These are phyloP conservation scores for Erodium maritimum DNA, from an alignment of 345 rosid species.

Conservation along the genomic window DNA sequence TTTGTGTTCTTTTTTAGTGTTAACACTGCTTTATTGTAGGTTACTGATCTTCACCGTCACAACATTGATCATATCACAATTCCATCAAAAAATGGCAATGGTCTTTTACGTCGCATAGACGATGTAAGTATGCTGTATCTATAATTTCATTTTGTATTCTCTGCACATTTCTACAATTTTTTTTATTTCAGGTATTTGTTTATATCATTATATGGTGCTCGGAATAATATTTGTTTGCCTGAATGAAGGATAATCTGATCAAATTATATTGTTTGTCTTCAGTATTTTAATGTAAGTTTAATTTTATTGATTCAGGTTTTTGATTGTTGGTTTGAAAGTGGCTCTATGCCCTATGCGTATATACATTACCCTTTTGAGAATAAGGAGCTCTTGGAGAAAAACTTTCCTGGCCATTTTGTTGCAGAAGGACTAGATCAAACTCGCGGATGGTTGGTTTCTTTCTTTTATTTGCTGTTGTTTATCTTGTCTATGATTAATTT, in stretches of 20 bases:
- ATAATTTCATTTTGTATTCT: background rate
- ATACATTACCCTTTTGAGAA: conserved; percentile 99
- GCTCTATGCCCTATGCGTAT: conserved; percentile 99
- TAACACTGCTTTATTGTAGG: conserved; percentile 24
- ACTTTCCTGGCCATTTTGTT: conserved; percentile 94
- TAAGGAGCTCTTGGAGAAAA: conserved; percentile 70
- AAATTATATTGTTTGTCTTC: background rate
- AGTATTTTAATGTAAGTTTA: conserved; percentile 1
- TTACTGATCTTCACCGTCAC: conserved; percentile 89
- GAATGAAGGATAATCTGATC: background rate
- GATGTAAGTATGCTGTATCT: conserved; percentile 47
- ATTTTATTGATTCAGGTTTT: conserved; percentile 55
- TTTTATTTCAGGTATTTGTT: no score
- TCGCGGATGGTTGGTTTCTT: conserved; percentile 85
- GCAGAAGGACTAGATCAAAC: conserved; percentile 99
- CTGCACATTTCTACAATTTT: background rate
- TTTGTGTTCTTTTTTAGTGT: background rate
- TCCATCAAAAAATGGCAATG: conserved; percentile 70
- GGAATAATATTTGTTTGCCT: no score
- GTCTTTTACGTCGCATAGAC: conserved; percentile 76
- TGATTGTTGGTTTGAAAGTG: conserved; percentile 99
- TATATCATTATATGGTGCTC: no score
- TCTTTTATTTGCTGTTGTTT: background rate
- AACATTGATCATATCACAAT: conserved; percentile 84
- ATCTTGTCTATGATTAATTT: background rate